Evolutionary conservation across 805 yeast species (phyloP).

Genomic region (Pichia occidentalis): DNA sequence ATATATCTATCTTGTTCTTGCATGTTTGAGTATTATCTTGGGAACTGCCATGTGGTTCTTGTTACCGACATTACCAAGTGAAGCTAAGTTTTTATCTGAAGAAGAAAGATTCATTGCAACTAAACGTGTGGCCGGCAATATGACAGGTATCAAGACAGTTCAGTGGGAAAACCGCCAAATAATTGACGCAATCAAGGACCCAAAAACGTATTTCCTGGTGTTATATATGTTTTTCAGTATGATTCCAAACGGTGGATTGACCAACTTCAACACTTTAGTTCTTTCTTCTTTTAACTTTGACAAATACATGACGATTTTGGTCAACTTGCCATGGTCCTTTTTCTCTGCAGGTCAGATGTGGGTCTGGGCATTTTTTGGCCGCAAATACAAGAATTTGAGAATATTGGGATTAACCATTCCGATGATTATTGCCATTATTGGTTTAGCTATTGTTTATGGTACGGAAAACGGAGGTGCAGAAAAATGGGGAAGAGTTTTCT

Average conservation of each 20-base stretch:
- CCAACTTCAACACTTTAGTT: slow-evolving; percentile 18
- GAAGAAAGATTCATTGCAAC: slow-evolving; percentile 36
- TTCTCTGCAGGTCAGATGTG: slow-evolving; percentile 19
- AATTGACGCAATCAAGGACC: slow-evolving; percentile 41
- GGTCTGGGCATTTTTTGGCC: slow-evolving; percentile 17
- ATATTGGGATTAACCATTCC: slow-evolving; percentile 36
- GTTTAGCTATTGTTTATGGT: slow-evolving; percentile 15
- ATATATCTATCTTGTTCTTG: slow-evolving; percentile 44
- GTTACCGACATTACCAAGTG: slow-evolving; percentile 50
- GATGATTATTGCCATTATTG: slow-evolving; percentile 35
- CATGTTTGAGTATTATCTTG: slow-evolving; percentile 40
- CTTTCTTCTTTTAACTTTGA: slow-evolving; percentile 16
- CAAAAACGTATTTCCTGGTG: slow-evolving; percentile 36
- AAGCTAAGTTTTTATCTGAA: slow-evolving; percentile 37
- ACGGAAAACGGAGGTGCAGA: slow-evolving; percentile 17
- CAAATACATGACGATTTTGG: slow-evolving; percentile 17
- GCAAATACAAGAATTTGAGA: slow-evolving; percentile 15
- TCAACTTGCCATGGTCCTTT: slow-evolving; percentile 20
- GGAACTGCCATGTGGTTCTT: slow-evolving; percentile 29
- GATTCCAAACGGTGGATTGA: slow-evolving; percentile 21
- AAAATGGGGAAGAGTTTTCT: slow-evolving; percentile 28
- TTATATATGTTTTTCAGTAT: slow-evolving; percentile 19
- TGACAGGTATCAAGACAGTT: slow-evolving; percentile 36
- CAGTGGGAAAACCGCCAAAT: slow-evolving; percentile 39
- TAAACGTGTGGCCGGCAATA: slow-evolving; percentile 30